Evolutionary conservation across 2,329 filamentous ascomycete genomes (phyloP).

Genomic region (Aureobasidium sp.): DNA sequence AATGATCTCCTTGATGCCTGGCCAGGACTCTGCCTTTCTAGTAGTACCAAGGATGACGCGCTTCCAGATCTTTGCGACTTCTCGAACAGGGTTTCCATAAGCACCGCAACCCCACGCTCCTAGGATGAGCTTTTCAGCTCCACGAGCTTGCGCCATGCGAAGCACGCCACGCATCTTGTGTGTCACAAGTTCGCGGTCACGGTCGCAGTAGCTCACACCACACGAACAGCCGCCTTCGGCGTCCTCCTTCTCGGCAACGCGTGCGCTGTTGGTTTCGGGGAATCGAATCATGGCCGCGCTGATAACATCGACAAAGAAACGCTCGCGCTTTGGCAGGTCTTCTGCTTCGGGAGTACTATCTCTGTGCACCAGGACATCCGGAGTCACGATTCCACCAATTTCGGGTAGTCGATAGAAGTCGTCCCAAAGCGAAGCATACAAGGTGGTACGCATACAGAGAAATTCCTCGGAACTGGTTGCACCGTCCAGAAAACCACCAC

Average conservation of each 20-base stretch:
- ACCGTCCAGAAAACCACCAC: slow-evolving; percentile 55
- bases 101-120: slow-evolving; percentile 61
- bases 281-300: slow-evolving; percentile 53
- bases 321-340: slow-evolving; percentile 41
- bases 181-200: slow-evolving; percentile 45
- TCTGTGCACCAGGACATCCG: slow-evolving; percentile 55
- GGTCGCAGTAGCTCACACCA: slow-evolving; percentile 37
- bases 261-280: slow-evolving; percentile 38
- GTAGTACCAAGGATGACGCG: slow-evolving; percentile 33
- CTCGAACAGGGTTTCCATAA: slow-evolving; percentile 54
- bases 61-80: slow-evolving; percentile 52
- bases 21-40: slow-evolving; percentile 33
- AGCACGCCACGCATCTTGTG: slow-evolving; percentile 54
- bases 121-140: slow-evolving; percentile 46
- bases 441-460: slow-evolving; percentile 54
- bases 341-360: slow-evolving; percentile 31
- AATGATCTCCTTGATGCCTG: slow-evolving; percentile 45
- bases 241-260: slow-evolving; percentile 21
- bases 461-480: slow-evolving; percentile 56
- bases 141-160: slow-evolving; percentile 43
- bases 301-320: slow-evolving; percentile 54
- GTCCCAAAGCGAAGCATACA: slow-evolving; percentile 52
- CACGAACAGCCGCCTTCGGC: slow-evolving; percentile 27
- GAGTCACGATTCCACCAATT: slow-evolving; percentile 49
- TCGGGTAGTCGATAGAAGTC: slow-evolving; percentile 55